Evolutionary conservation across 495 filamentous ascomycete genomes (phyloP).

Genomic region (Talaromyces proteolyticus): DNA sequence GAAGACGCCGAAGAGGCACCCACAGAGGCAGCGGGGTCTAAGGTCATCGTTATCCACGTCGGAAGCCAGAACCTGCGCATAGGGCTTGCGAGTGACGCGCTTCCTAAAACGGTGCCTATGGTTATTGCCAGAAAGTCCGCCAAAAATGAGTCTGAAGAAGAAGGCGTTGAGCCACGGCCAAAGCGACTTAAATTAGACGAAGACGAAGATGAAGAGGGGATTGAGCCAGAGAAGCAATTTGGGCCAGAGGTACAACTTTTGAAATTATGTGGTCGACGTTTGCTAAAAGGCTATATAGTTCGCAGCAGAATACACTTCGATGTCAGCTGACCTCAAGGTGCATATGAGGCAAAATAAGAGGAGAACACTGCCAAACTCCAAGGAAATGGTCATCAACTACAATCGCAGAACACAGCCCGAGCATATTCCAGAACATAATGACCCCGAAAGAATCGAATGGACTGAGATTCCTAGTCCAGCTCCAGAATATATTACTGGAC

Average conservation of each 20-base stretch:
- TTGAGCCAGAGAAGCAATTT: conserved; percentile 71
- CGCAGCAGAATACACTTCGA: conserved; percentile 67
- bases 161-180: conserved; percentile 70
- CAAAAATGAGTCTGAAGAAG: conserved; percentile 76
- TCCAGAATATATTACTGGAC: conserved; percentile 72
- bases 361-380: conserved; percentile 89
- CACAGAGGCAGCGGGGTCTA: conserved; percentile 68
- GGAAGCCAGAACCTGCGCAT: conserved; percentile 96
- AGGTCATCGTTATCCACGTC: conserved; percentile 93
- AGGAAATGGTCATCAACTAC: conserved; percentile 88
- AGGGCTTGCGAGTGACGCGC: conserved; percentile 86
- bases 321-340: conserved; percentile 79
- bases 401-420: conserved; percentile 79
- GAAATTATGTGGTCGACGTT: background rate
- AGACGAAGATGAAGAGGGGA: conserved; percentile 36
- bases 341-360: conserved; percentile 91
- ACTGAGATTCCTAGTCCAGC: conserved; percentile 70
- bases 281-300: conserved; percentile 40
- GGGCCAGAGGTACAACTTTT: conserved; percentile 65
- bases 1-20: conserved; percentile 54
- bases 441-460: conserved; percentile 89
- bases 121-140: conserved; percentile 72
- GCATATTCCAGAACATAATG: conserved; percentile 87
- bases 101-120: conserved; percentile 93
- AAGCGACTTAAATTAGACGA: conserved; percentile 77